Conservation (phyloP, 441 rosid species). For the Brassica hybrid region DNA sequence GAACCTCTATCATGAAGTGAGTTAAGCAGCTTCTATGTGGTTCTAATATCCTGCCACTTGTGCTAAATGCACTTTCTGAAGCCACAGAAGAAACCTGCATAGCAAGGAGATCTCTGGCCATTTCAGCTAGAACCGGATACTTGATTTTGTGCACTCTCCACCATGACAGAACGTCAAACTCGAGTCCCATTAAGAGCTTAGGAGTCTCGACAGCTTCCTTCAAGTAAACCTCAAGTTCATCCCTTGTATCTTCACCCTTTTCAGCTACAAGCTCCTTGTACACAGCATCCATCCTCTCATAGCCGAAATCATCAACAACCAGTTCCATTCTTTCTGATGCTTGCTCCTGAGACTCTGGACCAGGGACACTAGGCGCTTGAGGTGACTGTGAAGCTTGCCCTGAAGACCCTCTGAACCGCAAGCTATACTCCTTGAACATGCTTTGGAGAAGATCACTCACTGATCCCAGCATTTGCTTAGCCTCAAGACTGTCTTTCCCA, state of each 20-base stretch:
- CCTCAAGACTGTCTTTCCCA: neutral
- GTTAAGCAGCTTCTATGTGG: neutral
- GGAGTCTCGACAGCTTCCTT: neutral
- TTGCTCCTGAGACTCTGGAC: neutral
- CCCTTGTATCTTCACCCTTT: neutral
- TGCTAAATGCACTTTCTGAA: neutral
- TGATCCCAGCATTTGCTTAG: neutral
- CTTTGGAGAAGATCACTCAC: neutral
- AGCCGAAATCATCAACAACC: neutral
- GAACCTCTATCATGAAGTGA: neutral
- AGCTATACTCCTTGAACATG: neutral
- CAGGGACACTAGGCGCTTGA: neutral
- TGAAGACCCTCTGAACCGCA: neutral
- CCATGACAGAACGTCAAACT: neutral
- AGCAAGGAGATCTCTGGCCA: neutral
- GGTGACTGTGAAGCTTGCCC: neutral
- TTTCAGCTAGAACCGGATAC: neutral
- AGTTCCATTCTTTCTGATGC: neutral
- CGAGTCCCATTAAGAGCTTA: neutral
- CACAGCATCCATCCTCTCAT: neutral
- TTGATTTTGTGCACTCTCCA: neutral
- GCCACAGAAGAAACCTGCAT: neutral
- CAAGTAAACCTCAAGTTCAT: neutral
- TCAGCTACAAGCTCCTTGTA: neutral
- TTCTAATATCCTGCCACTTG: neutral